Evolutionary conservation across 768 basidiomycete genomes (phyloP), one percentile per base, ranked within the genome.

Genomic region (Goffeauzyma gilvescens): DNA sequence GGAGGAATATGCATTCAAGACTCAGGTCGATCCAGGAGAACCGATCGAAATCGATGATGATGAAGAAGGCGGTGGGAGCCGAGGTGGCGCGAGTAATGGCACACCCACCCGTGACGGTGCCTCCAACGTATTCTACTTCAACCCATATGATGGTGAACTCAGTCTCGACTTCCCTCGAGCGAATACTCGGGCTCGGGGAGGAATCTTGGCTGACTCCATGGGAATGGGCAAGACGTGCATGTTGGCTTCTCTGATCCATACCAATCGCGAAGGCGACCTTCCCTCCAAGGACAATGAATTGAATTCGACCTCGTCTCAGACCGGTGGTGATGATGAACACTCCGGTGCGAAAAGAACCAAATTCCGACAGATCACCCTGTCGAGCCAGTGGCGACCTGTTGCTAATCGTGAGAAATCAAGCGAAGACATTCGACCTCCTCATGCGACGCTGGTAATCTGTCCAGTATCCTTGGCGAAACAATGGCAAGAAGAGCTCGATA

Each of bases 401-500:
- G 42, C 67, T 82, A 9, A 72, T 6, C n/a, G n/a, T n/a, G n/a
- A n/a, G n/a, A n/a, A n/a, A 4, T 17, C 20, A 14, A 5, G 13
- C 31, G 3, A 21, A 7, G 9, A 31, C n/a, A n/a, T n/a, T n/a
- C 22, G 41, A 43, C 9, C 48, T 46, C 37, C 55, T 37, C 48
- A 57, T 15, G 80, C 81, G 0, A 95, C 89, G 3, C 67, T 96
- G 5, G 79, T 96, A 34, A 80, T 96, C 22, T 85, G 85, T 12
- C 90, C 90, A 1, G 82, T 89, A 5, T 86, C 85, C 8, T 68
- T 96, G 26, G 69, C 95, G 4, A 66, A 72, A n/a, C 90, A 96
- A 59, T 96, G 90, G 90, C 71, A 75, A n/a, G 76, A 80, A 32
- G 90, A 96, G 57, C 67, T 96, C n/a, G 68, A 75, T 54, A 74